Percentiles rank a stretch among this genome's conserved stretches.
Conservation (phyloP, 306 rosid species). For the Canavalia gladiata region DNA sequence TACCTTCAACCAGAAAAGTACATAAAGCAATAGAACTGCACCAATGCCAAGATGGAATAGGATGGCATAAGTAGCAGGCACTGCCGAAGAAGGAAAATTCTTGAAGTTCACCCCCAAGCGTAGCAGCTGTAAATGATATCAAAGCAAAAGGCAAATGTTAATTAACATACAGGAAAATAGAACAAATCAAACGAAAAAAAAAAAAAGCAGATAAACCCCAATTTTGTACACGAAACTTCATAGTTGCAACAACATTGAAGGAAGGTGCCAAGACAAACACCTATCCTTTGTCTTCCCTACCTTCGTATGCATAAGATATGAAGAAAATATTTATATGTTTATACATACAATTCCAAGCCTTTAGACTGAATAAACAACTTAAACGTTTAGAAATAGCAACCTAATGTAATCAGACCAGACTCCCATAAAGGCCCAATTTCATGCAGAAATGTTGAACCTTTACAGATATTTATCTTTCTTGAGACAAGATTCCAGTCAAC, state of each 20-base stretch:
- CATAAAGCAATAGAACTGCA: constrained; percentile 83
- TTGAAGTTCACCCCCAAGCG: constrained; percentile 89
- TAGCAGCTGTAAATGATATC: constrained; percentile 63
- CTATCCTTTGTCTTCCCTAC: background rate
- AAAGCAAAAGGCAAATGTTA: constrained; percentile 37
- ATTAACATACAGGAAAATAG: constrained; percentile 16
- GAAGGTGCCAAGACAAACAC: constrained; percentile 29
- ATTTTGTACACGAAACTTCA: constrained; percentile 27
- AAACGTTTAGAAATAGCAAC: background rate
- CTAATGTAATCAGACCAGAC: background rate
- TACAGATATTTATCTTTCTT: background rate
- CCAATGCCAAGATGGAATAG: constrained; percentile 85
- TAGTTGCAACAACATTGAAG: constrained; percentile 12
- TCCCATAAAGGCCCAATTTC: constrained; percentile 7
- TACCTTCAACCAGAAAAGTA: constrained; percentile 98
- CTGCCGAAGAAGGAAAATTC: constrained; percentile 78
- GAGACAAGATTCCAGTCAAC: background rate
- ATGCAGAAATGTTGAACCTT: constrained; percentile 13
- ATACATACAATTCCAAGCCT: constrained; percentile 1
- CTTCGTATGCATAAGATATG: constrained; percentile 16
- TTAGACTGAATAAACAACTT: background rate
- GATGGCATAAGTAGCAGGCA: constrained; percentile 69
- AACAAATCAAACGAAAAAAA: constrained; percentile 19
- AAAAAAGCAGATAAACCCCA: constrained; percentile 4
- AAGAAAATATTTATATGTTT: background rate